phyloP scores from a whole-genome alignment of 768 basidiomycete species.

The Termitomyces sp. region DNA sequence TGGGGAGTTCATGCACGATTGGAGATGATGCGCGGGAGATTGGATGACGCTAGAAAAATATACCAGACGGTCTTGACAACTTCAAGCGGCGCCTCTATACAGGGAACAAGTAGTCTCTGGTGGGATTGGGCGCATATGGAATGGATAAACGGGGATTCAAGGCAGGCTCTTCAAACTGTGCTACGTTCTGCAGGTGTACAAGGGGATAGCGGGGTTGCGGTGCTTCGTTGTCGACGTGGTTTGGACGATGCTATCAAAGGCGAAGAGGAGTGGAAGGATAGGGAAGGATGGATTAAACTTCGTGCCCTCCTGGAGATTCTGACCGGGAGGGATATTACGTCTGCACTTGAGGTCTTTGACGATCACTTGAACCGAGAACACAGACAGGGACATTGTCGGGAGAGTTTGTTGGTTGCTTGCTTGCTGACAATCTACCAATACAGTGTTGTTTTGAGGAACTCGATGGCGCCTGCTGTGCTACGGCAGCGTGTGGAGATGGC shows the following conservation, averaged over 20 bases:
- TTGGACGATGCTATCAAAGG: slow-evolving; percentile 46
- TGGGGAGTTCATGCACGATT: slow-evolving; percentile 80
- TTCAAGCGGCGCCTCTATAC: slow-evolving; percentile 30
- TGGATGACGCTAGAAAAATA: slow-evolving; percentile 71
- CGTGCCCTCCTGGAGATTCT: slow-evolving; percentile 63
- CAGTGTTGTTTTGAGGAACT: slow-evolving; percentile 45
- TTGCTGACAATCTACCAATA: slow-evolving; percentile 61
- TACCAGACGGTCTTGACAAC: slow-evolving; percentile 63
- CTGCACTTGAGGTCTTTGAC: slow-evolving; percentile 40
- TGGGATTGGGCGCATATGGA: slow-evolving; percentile 86
- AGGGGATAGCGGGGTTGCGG: slow-evolving; percentile 44
- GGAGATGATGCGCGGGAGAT: slow-evolving; percentile 58
- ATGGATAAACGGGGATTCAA: slow-evolving; percentile 55
- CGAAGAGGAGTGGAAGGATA: slow-evolving; percentile 43
- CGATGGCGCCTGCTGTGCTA: slow-evolving; percentile 53
- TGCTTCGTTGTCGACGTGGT: slow-evolving; percentile 60
- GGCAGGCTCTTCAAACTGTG: slow-evolving; percentile 48
- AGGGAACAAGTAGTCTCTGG: slow-evolving; percentile 50
- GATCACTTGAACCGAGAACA: slow-evolving; percentile 19
- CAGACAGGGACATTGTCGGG: slow-evolving; percentile 28
- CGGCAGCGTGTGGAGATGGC: slow-evolving; percentile 53
- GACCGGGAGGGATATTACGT: slow-evolving; percentile 33
- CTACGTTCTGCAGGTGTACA: slow-evolving; percentile 50
- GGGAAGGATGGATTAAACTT: slow-evolving; percentile 62
- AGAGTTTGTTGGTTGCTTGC: slow-evolving; percentile 53